These are phyloP conservation scores for Lolium perenne DNA, from an alignment of 176 grass and related monocot genomes.

Conservation along the genomic window DNA sequence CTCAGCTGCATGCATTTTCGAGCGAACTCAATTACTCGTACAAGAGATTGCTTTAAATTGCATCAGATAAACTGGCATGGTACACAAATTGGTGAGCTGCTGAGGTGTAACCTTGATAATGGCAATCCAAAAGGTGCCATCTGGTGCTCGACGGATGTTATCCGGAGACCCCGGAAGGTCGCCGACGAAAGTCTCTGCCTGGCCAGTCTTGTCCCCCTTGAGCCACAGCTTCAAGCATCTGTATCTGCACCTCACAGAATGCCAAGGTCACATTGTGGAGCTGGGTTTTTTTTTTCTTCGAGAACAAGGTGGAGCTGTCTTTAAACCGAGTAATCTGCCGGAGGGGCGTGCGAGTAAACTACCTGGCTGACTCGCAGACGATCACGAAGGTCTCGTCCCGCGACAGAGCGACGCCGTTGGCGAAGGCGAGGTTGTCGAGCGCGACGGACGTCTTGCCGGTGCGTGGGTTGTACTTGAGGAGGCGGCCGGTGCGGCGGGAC, in stretches of 20 bases:
- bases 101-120: constrained; percentile 49
- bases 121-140: constrained; percentile 86
- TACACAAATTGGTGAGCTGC: neutral
- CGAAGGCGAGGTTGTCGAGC: constrained; percentile 55
- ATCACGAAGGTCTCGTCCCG: constrained; percentile 67
- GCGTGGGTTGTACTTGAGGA: constrained; percentile 78
- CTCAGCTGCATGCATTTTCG: constrained; percentile 31
- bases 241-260: constrained; percentile 42
- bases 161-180: constrained; percentile 72
- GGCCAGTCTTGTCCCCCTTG: constrained; percentile 56
- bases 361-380: constrained; percentile 64
- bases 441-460: constrained; percentile 49
- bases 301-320: neutral
- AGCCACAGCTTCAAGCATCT: constrained; percentile 73
- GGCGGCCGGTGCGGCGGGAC: constrained; percentile 57
- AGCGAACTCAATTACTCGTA: neutral
- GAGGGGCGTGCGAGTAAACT: too few relatives aligned
- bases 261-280: neutral
- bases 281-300: too few relatives aligned
- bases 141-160: constrained; percentile 71
- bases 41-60: too few relatives aligned
- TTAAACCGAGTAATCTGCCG: neutral
- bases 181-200: constrained; percentile 62
- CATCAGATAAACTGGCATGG: neutral
- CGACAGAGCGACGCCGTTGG: constrained; percentile 79